Percentiles rank a stretch among this genome's conserved stretches.
phyloP scores from a whole-genome alignment of 2,329 filamentous ascomycete genomes.

The Penicillium sp. region DNA sequence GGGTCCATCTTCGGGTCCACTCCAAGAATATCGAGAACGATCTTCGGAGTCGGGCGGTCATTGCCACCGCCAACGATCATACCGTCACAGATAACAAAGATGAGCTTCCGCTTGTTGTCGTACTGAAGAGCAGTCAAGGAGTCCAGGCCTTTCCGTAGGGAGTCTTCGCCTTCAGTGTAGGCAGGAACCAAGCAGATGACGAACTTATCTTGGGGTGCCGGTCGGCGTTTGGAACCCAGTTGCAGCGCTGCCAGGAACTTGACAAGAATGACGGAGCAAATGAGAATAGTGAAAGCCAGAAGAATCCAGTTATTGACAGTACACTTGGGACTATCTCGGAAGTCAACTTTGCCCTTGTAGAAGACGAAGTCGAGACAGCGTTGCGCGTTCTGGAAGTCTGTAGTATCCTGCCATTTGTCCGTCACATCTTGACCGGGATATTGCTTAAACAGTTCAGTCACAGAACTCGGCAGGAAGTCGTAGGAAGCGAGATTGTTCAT shows the following conservation, averaged over 20 bases:
- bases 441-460: conserved; percentile 69
- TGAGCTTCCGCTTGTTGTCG: conserved; percentile 95
- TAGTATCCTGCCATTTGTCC: conserved; percentile 57
- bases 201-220: conserved; percentile 93
- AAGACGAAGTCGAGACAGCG: conserved; percentile 83
- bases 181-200: conserved; percentile 98
- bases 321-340: conserved; percentile 74
- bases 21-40: conserved; percentile 94
- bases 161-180: conserved; percentile 97
- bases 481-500: conserved; percentile 60
- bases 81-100: conserved; percentile 91
- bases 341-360: conserved; percentile 81
- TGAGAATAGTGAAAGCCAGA: conserved; percentile 79
- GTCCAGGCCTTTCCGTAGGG: conserved; percentile 86
- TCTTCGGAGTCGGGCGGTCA: conserved; percentile 90
- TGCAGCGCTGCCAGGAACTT: conserved; percentile 95
- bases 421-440: conserved; percentile 83
- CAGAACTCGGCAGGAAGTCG: conserved; percentile 68
- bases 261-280: conserved; percentile 75
- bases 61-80: conserved; percentile 99
- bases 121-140: conserved; percentile 93
- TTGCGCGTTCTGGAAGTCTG: conserved; percentile 64
- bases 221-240: conserved; percentile 86
- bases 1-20: conserved; percentile 97
- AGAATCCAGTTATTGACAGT: conserved; percentile 90